Evolutionary conservation across 352 stramenopile species (phyloP).

Genomic region (Pseudoperonospora humuli): DNA sequence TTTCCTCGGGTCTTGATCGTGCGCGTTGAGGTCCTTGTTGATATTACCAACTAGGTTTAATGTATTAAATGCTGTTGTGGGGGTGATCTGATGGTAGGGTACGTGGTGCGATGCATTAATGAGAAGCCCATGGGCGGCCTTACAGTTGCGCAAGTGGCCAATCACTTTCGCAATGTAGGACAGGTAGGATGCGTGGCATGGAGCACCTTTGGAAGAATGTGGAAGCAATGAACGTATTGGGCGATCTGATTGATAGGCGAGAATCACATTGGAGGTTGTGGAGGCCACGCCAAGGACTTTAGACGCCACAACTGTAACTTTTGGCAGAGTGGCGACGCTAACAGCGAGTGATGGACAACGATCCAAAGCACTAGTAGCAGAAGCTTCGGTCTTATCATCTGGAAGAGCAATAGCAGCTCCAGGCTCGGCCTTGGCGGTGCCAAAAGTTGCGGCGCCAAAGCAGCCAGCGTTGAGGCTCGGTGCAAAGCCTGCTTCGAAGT

Average conservation of each 20-base stretch:
- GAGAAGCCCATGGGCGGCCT: conserved; percentile 23
- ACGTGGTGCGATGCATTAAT: conserved; percentile 36
- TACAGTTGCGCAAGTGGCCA: conserved; percentile 31
- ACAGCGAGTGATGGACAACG: not conserved
- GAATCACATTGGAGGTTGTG: conserved; percentile 22
- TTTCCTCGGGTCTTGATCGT: conserved; percentile 10
- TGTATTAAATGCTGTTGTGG: not conserved
- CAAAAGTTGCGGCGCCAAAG: conserved; percentile 9
- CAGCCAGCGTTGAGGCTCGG: conserved; percentile 5
- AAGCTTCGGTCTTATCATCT: conserved; percentile 10
- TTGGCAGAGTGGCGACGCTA: not conserved
- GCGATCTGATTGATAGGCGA: conserved; percentile 18
- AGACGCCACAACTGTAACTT: not conserved
- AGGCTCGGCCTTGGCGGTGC: conserved; percentile 17
- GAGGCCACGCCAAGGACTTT: conserved; percentile 3
- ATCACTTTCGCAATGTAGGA: conserved; percentile 34
- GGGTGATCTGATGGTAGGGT: conserved; percentile 18
- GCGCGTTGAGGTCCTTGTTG: conserved; percentile 1
- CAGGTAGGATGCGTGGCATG: conserved; percentile 20
- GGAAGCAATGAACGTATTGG: too few relatives aligned
- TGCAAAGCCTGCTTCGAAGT: conserved; percentile 17
- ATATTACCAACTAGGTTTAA: not conserved
- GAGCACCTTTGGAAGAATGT: too few relatives aligned
- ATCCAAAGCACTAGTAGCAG: not conserved
- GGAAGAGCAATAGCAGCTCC: conserved; percentile 27